Conservation (phyloP, 139 green algal species). For the Chlorella sp. region DNA sequence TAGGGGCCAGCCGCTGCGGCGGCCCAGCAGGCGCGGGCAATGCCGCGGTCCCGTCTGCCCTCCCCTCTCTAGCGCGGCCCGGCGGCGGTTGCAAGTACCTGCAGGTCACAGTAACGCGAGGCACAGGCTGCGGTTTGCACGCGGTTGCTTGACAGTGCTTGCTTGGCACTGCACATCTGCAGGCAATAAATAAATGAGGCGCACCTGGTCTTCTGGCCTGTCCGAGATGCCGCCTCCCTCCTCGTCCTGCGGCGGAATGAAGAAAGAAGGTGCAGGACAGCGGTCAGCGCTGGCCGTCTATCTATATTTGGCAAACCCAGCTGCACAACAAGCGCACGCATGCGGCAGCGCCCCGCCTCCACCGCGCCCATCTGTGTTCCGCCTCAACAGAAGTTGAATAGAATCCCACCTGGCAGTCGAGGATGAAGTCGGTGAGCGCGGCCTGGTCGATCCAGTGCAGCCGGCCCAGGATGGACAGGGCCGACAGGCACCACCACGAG, state of each 20-base stretch:
- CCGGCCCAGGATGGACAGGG: constrained; percentile 84
- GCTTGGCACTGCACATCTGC: no score
- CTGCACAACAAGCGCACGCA: not conserved
- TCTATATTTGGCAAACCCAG: not conserved
- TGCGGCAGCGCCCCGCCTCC: no score
- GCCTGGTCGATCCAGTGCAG: constrained; percentile 94
- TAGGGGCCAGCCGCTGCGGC: not conserved
- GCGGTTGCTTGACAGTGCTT: no score
- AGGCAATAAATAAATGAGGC: not conserved
- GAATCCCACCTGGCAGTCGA: constrained; percentile 85
- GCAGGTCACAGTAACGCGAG: no score
- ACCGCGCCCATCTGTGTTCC: no score
- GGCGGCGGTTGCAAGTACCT: no score
- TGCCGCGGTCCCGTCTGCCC: no score
- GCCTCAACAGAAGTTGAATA: no score
- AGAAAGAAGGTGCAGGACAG: no score
- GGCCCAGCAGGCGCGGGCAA: not conserved
- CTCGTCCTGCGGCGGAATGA: constrained; percentile 86
- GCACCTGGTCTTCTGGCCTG: constrained; percentile 90
- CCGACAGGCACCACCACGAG: constrained; percentile 98
- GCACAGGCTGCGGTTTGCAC: no score
- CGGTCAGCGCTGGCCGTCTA: not conserved
- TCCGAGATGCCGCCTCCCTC: constrained; percentile 95
- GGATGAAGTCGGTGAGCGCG: constrained; percentile 85
- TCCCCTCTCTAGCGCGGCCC: no score